A percentile compares a stretch with the other conserved stretches of the same genome.
These are phyloP conservation scores for Rhynchosporium secalis DNA, from an alignment of 2,329 filamentous ascomycete species.

Conservation along the genomic window DNA sequence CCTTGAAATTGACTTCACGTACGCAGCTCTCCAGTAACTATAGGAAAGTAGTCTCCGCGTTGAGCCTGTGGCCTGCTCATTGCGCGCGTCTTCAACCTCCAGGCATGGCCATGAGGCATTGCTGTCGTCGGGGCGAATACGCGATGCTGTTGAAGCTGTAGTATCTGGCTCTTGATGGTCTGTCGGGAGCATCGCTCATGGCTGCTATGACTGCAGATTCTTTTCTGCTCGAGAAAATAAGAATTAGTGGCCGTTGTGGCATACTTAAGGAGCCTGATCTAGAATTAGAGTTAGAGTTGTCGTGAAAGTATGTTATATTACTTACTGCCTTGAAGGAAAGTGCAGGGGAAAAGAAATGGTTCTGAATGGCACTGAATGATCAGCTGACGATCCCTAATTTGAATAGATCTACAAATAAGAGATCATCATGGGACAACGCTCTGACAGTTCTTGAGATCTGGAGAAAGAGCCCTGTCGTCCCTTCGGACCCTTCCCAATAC, in stretches of 20 bases:
- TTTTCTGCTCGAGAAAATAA: background rate
- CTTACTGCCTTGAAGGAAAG: no score
- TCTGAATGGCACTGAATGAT: no score
- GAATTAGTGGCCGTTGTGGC: background rate
- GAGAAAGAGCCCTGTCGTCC: no score
- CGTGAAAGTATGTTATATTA: no score
- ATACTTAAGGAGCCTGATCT: background rate
- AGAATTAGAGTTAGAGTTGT: no score
- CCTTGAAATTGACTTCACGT: background rate
- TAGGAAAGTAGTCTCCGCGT: background rate
- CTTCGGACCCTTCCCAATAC: background rate
- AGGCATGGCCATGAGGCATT: background rate
- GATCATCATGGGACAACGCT: no score
- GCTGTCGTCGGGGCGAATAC: background rate
- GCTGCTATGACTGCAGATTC: background rate
- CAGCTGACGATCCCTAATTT: no score
- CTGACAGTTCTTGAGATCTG: no score
- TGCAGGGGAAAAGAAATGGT: no score
- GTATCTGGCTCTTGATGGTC: background rate
- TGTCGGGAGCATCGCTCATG: constrained; percentile 6
- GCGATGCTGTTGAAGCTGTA: background rate
- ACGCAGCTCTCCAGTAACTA: background rate
- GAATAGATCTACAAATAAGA: no score
- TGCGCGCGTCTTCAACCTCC: background rate
- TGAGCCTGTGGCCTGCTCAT: background rate